These are phyloP conservation scores for Schwanniomyces vanrijiae DNA, from an alignment of 805 yeast genomes.

Conservation along the genomic window DNA sequence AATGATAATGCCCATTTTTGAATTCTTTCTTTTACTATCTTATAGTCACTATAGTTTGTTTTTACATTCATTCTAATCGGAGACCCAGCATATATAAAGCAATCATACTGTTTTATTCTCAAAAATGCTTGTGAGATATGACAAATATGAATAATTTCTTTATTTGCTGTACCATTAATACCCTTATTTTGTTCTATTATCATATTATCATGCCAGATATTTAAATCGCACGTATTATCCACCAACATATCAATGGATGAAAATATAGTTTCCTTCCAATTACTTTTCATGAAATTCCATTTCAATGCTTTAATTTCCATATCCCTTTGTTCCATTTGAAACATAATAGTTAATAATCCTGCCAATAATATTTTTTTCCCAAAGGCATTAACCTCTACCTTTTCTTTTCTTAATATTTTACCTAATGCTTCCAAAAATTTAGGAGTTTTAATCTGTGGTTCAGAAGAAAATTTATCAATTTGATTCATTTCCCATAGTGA, in stretches of 20 bases:
- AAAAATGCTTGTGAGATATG: constrained; percentile 23
- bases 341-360: constrained; percentile 16
- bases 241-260: constrained; percentile 20
- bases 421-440: constrained; percentile 21
- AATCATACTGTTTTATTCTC: constrained; percentile 25
- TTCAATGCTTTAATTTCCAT: constrained; percentile 20
- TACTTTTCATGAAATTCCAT: constrained; percentile 12
- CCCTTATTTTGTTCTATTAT: constrained; percentile 4
- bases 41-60: constrained; percentile 35
- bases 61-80: constrained; percentile 45
- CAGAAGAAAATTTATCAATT: constrained; percentile 10
- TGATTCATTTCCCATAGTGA: constrained; percentile 20
- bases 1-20: constrained; percentile 49
- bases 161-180: constrained; percentile 9
- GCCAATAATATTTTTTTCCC: constrained; percentile 17
- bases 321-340: constrained; percentile 17
- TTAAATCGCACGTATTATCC: constrained; percentile 14
- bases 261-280: constrained; percentile 19
- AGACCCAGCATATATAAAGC: constrained; percentile 27
- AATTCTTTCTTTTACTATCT: constrained; percentile 48
- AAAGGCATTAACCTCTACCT: constrained; percentile 16
- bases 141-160: constrained; percentile 13
- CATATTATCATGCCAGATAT: constrained; percentile 10
- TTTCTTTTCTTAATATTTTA: constrained; percentile 17
- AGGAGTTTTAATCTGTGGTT: constrained; percentile 12